Percentiles rank a stretch among this genome's conserved stretches.
Conservation (phyloP, 108 stramenopile species). For the Epipyxis sp. region DNA sequence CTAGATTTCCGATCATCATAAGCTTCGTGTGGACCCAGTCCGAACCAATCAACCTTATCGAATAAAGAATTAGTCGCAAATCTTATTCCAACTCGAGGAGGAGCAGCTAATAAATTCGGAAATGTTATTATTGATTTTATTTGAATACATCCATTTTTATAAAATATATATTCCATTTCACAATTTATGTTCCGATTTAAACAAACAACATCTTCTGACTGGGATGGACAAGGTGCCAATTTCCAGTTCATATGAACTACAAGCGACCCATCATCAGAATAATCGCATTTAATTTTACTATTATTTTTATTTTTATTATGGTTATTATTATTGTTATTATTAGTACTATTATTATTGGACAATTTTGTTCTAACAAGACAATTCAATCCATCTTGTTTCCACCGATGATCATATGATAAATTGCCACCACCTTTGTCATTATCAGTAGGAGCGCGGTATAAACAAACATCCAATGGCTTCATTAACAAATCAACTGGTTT, state of each 20-base stretch:
- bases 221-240: not conserved
- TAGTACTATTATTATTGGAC: not conserved
- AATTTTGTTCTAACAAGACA: not conserved
- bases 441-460: conserved; percentile 27
- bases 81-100: not conserved
- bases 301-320: no score
- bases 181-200: not conserved
- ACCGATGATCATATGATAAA: not conserved
- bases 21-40: conserved; percentile 16
- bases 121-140: not conserved
- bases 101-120: not conserved
- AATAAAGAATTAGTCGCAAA: not conserved
- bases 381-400: not conserved
- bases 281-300: no score
- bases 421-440: conserved; percentile 12
- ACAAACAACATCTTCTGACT: not conserved
- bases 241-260: not conserved
- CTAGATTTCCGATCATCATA: conserved; percentile 22
- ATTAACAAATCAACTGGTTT: no score
- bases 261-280: not conserved
- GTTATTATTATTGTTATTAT: no score
- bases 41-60: conserved; percentile 9
- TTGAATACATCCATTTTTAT: not conserved
- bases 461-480: not conserved
- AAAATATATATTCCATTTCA: not conserved